Conservation (phyloP, 345 rosid genomes). For the Brassica juncea region DNA sequence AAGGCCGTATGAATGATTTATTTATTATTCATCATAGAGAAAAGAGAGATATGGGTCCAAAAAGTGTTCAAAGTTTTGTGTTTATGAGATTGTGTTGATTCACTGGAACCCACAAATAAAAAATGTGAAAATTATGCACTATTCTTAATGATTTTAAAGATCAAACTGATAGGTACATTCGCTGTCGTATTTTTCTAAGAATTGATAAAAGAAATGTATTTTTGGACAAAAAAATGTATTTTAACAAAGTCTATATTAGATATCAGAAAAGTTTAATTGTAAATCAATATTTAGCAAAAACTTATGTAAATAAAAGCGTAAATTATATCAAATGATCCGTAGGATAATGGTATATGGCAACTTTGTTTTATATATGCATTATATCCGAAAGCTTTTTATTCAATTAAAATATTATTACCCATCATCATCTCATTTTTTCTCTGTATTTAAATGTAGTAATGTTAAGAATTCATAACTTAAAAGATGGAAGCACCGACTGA, state of each 20-base stretch:
- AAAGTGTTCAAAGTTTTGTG: slow-evolving; percentile 35
- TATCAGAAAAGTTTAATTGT: background rate
- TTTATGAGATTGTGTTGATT: slow-evolving; percentile 40
- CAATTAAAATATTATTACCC: slow-evolving; percentile 31
- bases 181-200: background rate
- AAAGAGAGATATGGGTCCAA: slow-evolving; percentile 39
- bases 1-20: slow-evolving; percentile 20
- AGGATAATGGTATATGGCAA: slow-evolving; percentile 12
- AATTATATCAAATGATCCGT: slow-evolving; percentile 14
- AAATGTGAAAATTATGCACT: slow-evolving; percentile 25
- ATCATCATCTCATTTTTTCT: slow-evolving; percentile 11
- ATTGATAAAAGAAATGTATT: background rate
- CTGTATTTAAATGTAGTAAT: background rate
- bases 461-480: background rate
- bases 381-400: background rate
- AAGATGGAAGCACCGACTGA: background rate
- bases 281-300: background rate
- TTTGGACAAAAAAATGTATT: no score
- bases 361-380: slow-evolving; percentile 14
- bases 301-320: background rate
- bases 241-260: no score
- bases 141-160: slow-evolving; percentile 12
- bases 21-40: slow-evolving; percentile 27
- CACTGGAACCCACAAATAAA: slow-evolving; percentile 40
- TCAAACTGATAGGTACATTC: background rate